Base-by-base conservation (phyloP, 73 alveolate genomes). In the Tetrahymena thermophila region DNA sequence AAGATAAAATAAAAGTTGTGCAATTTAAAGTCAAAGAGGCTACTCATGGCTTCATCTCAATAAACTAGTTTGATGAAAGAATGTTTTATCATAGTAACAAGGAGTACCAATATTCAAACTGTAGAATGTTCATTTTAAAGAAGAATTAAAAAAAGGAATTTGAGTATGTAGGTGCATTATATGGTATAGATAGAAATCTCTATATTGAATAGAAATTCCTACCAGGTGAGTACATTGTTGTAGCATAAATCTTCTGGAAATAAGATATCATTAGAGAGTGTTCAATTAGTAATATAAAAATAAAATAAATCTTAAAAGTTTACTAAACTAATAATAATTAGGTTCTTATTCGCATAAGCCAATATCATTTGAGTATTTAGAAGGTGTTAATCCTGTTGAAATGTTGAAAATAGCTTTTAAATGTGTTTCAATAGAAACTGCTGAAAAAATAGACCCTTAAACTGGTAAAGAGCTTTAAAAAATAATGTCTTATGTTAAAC, bases 31-130 rank as follows among this genome's bases (percentile, higher is more conserved):
- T 95, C 23, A 93, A 85, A 34, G 93, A 57, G n/a, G 93, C 55
- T 9, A 71, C 95, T 34, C 97, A 95, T 56, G 56, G 71, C 89
- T 95, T 85, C 93, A 50, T 95, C 35, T 95, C 97, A 44, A 34
- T 95, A 31, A 95, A 95, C 55, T 93, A 95, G 40, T 85, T 43
- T 89, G 97, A 95, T 21, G 85, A 89, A 71, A 44, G 97, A 94
- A 43, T 84, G 57, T 93, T 43, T 85, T 35, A 40, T 28, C 35
- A 85, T 35, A 84, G 93, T 17, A 38, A 38, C 1, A 19, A n/a
- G 19, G 44, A 94, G 28, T 85, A 95, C 35, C 23, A 93, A 56
- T 95, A 95, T 85, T 43, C 95, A 0, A 56, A 84, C 44, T 93
- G 57, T 25, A 95, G 97, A 95, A 89, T 95, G 43, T 50, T 95